phyloP scores from a whole-genome alignment of 257 asterid species.

The Sherardia arvensis region DNA sequence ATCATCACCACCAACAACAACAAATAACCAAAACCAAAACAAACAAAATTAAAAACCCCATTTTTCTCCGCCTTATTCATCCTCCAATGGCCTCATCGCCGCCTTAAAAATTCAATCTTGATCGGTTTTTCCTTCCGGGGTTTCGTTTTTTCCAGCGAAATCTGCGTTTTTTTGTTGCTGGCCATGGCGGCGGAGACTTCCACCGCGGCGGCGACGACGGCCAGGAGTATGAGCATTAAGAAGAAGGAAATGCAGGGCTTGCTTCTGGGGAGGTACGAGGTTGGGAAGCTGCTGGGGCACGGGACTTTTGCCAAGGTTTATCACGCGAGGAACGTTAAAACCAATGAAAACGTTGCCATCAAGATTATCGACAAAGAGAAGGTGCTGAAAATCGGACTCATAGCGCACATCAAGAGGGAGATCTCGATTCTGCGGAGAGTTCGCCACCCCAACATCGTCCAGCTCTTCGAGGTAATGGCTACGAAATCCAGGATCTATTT shows the following conservation, averaged over 20 bases:
- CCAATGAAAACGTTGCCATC: conserved; percentile 66
- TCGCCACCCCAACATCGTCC: conserved; percentile 90
- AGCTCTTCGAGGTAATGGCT: conserved; percentile 90
- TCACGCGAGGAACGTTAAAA: conserved; percentile 63
- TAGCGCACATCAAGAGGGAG: conserved; percentile 78
- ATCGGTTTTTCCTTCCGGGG: background rate
- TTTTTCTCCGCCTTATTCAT: background rate
- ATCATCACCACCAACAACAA: background rate
- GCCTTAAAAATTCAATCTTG: background rate
- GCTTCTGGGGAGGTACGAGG: conserved; percentile 55
- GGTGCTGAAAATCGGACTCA: conserved; percentile 66
- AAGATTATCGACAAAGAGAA: conserved; percentile 89
- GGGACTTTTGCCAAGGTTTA: conserved; percentile 93
- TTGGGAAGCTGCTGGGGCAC: conserved; percentile 72
- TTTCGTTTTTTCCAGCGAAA: background rate
- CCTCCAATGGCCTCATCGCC: background rate
- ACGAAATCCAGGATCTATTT: conserved; percentile 75
- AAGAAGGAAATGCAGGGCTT: conserved; percentile 46
- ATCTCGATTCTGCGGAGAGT: conserved; percentile 85
- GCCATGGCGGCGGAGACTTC: conserved; percentile 10
- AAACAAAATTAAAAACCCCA: background rate
- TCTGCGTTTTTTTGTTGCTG: background rate
- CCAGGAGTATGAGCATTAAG: conserved; percentile 19
- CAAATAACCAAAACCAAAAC: background rate
- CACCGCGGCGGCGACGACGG: conserved; percentile 6